Conservation (phyloP, 108 stramenopile species). For the Cyclotella cryptica region DNA sequence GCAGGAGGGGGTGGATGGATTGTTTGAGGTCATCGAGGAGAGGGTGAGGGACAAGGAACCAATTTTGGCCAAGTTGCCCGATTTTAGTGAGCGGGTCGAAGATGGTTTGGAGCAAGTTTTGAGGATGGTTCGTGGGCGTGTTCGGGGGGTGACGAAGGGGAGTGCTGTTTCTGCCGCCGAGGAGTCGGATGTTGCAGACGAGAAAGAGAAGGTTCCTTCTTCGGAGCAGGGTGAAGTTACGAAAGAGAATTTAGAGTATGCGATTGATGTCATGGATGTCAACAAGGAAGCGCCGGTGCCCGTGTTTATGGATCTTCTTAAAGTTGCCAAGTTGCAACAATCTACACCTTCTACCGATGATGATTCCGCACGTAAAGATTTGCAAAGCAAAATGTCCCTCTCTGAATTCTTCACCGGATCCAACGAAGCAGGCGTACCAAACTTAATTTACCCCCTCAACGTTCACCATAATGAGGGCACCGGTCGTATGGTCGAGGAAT, state of each 20-base stretch:
- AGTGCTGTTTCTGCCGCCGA: slow-evolving; percentile 12
- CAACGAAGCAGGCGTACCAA: slow-evolving; percentile 63
- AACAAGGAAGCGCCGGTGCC: slow-evolving; percentile 57
- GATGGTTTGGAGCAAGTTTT: slow-evolving; percentile 71
- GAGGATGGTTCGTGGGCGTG: slow-evolving; percentile 43
- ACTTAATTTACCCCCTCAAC: slow-evolving; percentile 65
- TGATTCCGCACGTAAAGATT: neutral
- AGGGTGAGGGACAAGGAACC: slow-evolving; percentile 56
- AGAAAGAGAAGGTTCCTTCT: slow-evolving; percentile 29
- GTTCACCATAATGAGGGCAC: slow-evolving; percentile 63
- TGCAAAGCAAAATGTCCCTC: neutral
- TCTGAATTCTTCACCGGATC: slow-evolving; percentile 37
- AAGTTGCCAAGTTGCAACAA: slow-evolving; percentile 12
- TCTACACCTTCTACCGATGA: neutral
- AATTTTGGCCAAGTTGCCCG: slow-evolving; percentile 65
- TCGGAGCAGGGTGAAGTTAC: neutral
- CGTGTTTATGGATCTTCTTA: slow-evolving; percentile 78
- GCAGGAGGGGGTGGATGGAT: slow-evolving; percentile 75
- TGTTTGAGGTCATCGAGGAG: slow-evolving; percentile 75
- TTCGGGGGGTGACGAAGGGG: slow-evolving; percentile 2
- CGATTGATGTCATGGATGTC: slow-evolving; percentile 23
- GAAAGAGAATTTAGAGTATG: neutral
- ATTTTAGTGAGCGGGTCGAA: slow-evolving; percentile 71
- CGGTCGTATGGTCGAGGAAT: slow-evolving; percentile 88
- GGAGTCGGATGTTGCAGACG: slow-evolving; percentile 14